phyloP scores from a whole-genome alignment of 306 rosid genomes.

The Inga leiocalycina region DNA sequence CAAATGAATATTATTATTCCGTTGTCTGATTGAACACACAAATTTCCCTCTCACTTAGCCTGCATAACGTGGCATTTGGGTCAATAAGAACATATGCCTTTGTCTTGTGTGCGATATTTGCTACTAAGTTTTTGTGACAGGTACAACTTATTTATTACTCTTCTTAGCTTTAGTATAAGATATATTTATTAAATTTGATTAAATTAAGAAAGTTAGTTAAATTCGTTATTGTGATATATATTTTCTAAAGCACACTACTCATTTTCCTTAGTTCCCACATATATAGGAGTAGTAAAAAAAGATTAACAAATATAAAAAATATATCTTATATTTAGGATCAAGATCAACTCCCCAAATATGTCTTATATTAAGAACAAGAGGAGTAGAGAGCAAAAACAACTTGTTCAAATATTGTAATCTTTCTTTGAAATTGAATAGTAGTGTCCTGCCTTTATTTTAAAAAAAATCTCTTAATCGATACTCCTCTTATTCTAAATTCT shows the following conservation, averaged over 20 bases:
- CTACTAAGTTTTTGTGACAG: neutral
- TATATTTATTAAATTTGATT: too few relatives aligned
- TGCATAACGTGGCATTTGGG: neutral
- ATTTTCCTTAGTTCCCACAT: too few relatives aligned
- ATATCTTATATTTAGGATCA: too few relatives aligned
- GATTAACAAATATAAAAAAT: too few relatives aligned
- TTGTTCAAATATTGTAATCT: neutral
- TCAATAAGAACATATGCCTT: neutral
- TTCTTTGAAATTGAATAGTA: neutral
- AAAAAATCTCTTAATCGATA: too few relatives aligned
- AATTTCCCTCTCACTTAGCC: neutral
- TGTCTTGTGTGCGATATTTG: neutral
- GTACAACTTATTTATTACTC: neutral
- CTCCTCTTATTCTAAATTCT: too few relatives aligned
- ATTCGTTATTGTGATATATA: too few relatives aligned
- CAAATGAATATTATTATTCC: constrained; percentile 1
- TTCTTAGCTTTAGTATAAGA: too few relatives aligned
- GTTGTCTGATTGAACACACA: neutral
- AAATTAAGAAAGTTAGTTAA: too few relatives aligned
- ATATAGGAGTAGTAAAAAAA: too few relatives aligned
- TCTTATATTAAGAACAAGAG: too few relatives aligned
- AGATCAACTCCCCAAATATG: accelerated
- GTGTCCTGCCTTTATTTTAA: neutral
- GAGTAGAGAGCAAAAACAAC: neutral
- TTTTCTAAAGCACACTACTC: too few relatives aligned